Evolutionary conservation across 106 monocot genomes (phyloP).

Genomic region (Allium sativum): DNA sequence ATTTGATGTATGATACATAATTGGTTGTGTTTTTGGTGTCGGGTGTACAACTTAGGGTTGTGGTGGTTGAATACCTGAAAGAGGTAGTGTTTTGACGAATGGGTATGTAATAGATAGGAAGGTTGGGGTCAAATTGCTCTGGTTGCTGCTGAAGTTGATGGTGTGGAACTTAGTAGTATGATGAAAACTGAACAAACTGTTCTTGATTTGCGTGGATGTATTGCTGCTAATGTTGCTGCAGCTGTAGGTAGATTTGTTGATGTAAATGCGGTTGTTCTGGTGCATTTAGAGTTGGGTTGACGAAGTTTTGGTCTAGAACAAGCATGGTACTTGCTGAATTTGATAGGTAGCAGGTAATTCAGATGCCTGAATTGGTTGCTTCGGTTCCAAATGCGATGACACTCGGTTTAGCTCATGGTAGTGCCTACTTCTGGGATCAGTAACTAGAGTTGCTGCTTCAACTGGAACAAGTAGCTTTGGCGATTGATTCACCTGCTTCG

Average conservation of each 20-base stretch:
- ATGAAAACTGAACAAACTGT: slow-evolving; percentile 26
- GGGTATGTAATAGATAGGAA: slow-evolving; percentile 60
- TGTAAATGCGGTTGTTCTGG: slow-evolving; percentile 20
- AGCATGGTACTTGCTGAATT: slow-evolving; percentile 6
- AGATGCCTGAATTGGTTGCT: slow-evolving; percentile 2
- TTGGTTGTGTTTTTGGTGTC: slow-evolving; percentile 26
- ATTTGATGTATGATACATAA: slow-evolving; percentile 31
- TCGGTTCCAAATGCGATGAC: slow-evolving; percentile 1
- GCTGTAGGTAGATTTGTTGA: slow-evolving; percentile 38
- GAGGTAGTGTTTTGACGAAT: slow-evolving; percentile 23
- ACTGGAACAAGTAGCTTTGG: slow-evolving; percentile 5
- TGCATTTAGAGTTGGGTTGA: not conserved
- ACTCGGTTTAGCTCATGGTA: slow-evolving; percentile 6
- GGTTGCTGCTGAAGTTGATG: slow-evolving; percentile 20
- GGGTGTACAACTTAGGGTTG: slow-evolving; percentile 9
- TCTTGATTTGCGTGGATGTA: slow-evolving; percentile 31
- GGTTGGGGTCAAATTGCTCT: slow-evolving; percentile 25
- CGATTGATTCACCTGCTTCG: slow-evolving; percentile 18
- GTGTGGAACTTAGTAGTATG: slow-evolving; percentile 45
- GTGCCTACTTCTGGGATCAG: slow-evolving; percentile 4
- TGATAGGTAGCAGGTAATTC: slow-evolving; percentile 1
- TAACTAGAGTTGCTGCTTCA: slow-evolving; percentile 1
- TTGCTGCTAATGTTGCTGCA: slow-evolving; percentile 39
- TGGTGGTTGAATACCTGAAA: slow-evolving; percentile 6
- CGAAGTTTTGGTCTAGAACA: not conserved